Conservation (phyloP, 148 eudicot species). For the Gaultheria prostrata region DNA sequence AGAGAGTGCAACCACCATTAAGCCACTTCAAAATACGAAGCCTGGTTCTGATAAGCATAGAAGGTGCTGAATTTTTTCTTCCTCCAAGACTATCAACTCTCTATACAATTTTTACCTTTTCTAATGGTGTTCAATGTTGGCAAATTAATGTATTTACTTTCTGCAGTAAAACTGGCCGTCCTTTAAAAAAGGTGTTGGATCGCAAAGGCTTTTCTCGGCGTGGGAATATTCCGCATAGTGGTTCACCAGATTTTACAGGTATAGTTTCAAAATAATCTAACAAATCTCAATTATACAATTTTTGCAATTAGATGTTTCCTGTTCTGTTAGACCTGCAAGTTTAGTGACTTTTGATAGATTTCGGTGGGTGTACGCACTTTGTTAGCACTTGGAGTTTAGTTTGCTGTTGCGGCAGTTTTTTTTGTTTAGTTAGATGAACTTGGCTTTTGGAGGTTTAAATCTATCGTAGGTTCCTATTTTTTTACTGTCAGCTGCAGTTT, state of each 20-base stretch:
- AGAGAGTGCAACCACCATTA: slow-evolving; percentile 33
- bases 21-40: slow-evolving; percentile 35
- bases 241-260: slow-evolving; percentile 1
- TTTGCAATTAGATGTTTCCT: neutral
- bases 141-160: neutral
- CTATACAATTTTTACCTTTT: neutral
- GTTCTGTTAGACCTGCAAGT: neutral
- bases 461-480: neutral
- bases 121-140: neutral
- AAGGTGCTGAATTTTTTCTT: slow-evolving; percentile 28
- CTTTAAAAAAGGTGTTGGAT: neutral
- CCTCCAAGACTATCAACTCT: neutral
- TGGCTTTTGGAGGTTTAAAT: neutral
- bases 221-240: neutral
- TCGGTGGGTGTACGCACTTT: neutral
- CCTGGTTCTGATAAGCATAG: slow-evolving; percentile 43
- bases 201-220: slow-evolving; percentile 5
- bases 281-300: neutral
- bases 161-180: slow-evolving; percentile 4
- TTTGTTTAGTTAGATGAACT: neutral
- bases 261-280: neutral
- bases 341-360: neutral
- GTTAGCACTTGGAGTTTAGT: neutral
- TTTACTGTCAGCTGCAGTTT: neutral
- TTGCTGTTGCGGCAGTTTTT: neutral